Evolutionary conservation across 495 filamentous ascomycete species (phyloP).

Genomic region (Hypomontagnella monticulosa): DNA sequence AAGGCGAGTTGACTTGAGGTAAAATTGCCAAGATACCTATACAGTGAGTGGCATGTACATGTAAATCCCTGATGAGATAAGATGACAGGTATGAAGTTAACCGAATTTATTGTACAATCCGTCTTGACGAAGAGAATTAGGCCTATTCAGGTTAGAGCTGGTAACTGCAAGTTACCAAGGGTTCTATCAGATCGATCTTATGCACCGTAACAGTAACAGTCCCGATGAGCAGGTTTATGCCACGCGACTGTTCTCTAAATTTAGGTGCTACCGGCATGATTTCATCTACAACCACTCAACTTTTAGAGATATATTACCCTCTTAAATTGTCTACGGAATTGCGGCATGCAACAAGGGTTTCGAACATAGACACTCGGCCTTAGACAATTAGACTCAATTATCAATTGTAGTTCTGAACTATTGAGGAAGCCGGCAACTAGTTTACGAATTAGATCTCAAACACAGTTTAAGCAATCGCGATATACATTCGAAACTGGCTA

Average conservation of each 20-base stretch:
- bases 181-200: neutral
- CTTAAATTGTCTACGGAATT: too few relatives aligned
- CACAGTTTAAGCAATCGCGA: constrained; percentile 11
- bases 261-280: constrained; percentile 4
- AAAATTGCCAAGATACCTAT: neutral
- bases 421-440: neutral
- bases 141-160: too few relatives aligned
- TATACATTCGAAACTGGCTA: neutral
- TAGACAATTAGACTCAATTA: too few relatives aligned
- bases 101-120: neutral
- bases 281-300: too few relatives aligned
- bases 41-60: neutral
- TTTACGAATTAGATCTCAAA: neutral
- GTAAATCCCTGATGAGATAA: too few relatives aligned
- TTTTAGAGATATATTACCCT: too few relatives aligned
- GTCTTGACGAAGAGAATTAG: neutral
- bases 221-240: constrained; percentile 23
- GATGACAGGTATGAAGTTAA: constrained; percentile 25
- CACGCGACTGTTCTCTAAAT: constrained; percentile 27
- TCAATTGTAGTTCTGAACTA: too few relatives aligned
- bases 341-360: too few relatives aligned
- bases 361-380: too few relatives aligned
- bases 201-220: neutral
- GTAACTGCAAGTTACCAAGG: neutral
- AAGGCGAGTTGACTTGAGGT: too few relatives aligned